Conservation (phyloP, 441 rosid genomes). For the Adansonia rubrostipa region DNA sequence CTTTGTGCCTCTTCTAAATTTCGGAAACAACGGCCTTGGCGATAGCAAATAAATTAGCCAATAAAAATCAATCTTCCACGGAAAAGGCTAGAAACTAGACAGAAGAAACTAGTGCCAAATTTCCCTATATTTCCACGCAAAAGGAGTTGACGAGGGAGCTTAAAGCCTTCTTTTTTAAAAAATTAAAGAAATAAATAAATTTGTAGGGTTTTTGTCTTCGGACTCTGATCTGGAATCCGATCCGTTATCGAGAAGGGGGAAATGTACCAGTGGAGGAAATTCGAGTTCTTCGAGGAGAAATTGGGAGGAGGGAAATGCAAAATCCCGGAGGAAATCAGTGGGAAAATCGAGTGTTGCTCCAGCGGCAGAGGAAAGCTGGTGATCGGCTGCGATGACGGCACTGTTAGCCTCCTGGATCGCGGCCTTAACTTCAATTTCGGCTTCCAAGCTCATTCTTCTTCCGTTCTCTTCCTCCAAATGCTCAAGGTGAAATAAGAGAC, state of each 20-base stretch:
- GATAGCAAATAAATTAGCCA: background rate
- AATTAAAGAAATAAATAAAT: no score
- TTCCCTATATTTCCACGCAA: background rate
- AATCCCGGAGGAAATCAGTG: constrained; percentile 77
- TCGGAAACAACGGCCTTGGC: background rate
- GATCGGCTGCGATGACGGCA: constrained; percentile 85
- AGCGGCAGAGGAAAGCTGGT: constrained; percentile 95
- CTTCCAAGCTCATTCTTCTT: constrained; percentile 81
- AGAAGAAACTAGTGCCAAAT: background rate
- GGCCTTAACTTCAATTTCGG: constrained; percentile 87
- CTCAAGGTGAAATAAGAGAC: constrained; percentile 57
- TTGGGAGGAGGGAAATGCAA: constrained; percentile 71
- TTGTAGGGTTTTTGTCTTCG: background rate
- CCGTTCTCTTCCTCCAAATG: constrained; percentile 86
- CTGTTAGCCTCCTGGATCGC: constrained; percentile 85
- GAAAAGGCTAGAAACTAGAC: background rate
- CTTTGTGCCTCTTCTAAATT: no score
- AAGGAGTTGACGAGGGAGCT: background rate
- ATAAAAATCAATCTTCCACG: background rate
- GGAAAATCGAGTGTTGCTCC: constrained; percentile 78
- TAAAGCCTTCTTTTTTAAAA: background rate
- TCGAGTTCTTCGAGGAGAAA: constrained; percentile 98
- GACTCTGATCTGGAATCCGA: constrained; percentile 12
- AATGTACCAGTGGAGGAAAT: constrained; percentile 97
- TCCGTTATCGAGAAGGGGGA: background rate